A percentile compares a stretch with the other conserved stretches of the same genome.
These are phyloP conservation scores for Ormosia emarginata DNA, from an alignment of 306 rosid genomes.

Conservation along the genomic window DNA sequence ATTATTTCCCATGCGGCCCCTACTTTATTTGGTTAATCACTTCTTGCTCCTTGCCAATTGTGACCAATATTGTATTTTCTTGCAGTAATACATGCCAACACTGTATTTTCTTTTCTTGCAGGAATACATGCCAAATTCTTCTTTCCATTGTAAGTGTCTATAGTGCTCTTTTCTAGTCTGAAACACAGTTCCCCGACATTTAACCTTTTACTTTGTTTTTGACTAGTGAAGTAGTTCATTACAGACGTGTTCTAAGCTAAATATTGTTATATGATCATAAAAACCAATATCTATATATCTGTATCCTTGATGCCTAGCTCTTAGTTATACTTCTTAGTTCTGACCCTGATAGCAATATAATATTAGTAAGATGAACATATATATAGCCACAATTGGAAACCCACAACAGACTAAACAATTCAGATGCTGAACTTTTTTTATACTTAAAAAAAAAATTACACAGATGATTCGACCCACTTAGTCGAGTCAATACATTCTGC, in stretches of 20 bases:
- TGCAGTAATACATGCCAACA: neutral
- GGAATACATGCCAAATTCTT: neutral
- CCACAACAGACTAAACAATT: slow-evolving; percentile 18
- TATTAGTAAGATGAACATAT: neutral
- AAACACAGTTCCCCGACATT: neutral
- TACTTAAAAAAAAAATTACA: neutral
- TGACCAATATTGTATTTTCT: slow-evolving; percentile 17
- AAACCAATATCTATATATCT: neutral
- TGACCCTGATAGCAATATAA: neutral
- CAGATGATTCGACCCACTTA: slow-evolving; percentile 17
- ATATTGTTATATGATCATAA: neutral
- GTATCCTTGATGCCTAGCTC: neutral
- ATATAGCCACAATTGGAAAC: neutral
- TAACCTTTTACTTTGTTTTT: neutral
- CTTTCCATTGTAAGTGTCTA: neutral
- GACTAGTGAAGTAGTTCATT: neutral
- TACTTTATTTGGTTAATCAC: neutral
- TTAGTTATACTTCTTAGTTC: neutral
- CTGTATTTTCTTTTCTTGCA: slow-evolving; percentile 12
- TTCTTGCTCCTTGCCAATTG: neutral
- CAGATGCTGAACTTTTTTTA: slow-evolving; percentile 21
- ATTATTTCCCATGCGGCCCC: neutral
- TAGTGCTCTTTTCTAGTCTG: neutral
- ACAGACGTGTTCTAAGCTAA: neutral
- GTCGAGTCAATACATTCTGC: slow-evolving; percentile 22